Evolutionary conservation across 352 stramenopile genomes (phyloP), one percentile per base, ranked within the genome.

Genomic region (Plasmopara halstedii): DNA sequence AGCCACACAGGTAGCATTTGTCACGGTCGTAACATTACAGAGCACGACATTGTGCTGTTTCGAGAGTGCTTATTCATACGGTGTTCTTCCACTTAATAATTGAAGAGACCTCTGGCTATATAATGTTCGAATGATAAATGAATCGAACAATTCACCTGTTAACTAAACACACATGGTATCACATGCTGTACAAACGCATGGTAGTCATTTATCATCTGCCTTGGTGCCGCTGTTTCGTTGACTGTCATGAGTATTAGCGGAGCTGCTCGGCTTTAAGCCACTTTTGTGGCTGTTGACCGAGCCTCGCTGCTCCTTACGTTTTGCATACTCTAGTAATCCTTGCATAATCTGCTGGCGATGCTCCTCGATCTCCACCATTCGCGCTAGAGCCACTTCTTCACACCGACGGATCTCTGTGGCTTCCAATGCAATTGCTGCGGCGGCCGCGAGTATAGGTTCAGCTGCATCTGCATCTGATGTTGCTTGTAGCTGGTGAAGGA

Each of bases 331-430:
- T 32, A 85, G 21, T 6, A 88, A 58, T 21, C 66, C 73, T 35
- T 85, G 64, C 61, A 74, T 73, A 22, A 86, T 68, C 19, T 81
- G 60, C 15, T 83, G 49, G 6, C 74, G 73, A 33, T 83, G 72
- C 51, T 85, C 58, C 31, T 84, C 67, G 14, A 88, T 65, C 43
- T 85, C 62, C 29, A 73, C 43, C 44, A 88, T 64, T 15, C 72
- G 58, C 4, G 52, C 57, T 43, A 84, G 52, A 6, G 70, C 59
- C 9, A 61, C 36, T 42, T 81, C 42, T 20, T 85, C 67, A 38
- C 64, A 51, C 3, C 60, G 62, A 18, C 59, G 62, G 49, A 88
- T 67, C 44, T 80, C 63, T 23, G 70, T 64, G 7, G 78, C 63
- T 20, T 75, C 70, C 2, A 69, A 39, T 2, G 70, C 64, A 19